Evolutionary conservation across 2,329 filamentous ascomycete species (phyloP).

Genomic region (Domatiomyces globalis): DNA sequence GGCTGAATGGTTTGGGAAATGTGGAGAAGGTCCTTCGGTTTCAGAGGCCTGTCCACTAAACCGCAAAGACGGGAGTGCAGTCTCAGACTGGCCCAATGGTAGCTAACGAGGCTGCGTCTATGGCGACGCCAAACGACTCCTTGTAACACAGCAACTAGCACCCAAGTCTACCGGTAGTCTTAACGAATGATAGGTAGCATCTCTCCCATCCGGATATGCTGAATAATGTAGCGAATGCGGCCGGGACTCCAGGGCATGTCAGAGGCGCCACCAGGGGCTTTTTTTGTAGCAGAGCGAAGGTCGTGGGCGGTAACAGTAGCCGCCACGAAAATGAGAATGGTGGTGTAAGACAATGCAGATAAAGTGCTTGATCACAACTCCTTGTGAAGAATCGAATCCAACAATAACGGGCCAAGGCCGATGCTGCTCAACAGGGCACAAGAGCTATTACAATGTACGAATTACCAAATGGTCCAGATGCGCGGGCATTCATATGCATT

Average conservation of each 20-base stretch:
- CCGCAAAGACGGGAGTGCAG: not conserved
- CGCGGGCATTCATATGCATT: conserved; percentile 11
- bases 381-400: not conserved
- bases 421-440: not conserved
- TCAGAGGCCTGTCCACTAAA: not conserved
- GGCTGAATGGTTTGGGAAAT: not conserved
- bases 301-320: conserved; percentile 1
- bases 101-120: too few species aligned
- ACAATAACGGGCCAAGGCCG: not conserved
- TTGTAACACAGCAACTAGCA: not conserved
- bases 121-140: not conserved
- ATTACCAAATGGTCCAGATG: conserved; percentile 5
- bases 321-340: not conserved
- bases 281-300: not conserved
- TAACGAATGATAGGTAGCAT: not conserved
- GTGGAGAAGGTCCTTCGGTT: not conserved
- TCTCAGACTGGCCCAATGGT: not conserved
- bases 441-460: conserved; percentile 3
- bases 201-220: not conserved
- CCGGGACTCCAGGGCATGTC: not conserved
- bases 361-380: not conserved
- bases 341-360: not conserved
- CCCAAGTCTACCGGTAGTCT: not conserved
- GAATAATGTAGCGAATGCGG: not conserved
- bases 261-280: not conserved